Evolutionary conservation across 805 yeast species (phyloP).

Genomic region (Blastobotrys americana): DNA sequence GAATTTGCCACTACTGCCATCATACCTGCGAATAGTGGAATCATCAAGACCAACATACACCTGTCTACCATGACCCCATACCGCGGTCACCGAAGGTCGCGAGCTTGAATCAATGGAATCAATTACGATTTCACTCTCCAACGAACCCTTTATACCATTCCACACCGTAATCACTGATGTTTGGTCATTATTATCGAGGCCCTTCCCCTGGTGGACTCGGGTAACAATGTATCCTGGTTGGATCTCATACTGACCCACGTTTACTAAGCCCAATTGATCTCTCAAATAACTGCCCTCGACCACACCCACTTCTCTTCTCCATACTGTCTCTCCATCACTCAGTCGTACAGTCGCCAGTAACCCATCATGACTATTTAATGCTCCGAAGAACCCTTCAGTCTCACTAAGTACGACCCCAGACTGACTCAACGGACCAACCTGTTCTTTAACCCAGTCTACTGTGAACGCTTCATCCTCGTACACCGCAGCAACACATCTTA

Average conservation of each 20-base stretch:
- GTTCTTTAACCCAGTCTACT: conserved; percentile 28
- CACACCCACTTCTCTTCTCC: conserved; percentile 22
- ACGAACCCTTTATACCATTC: background rate
- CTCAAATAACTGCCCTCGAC: background rate
- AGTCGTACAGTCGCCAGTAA: conserved; percentile 22
- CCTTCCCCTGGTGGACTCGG: background rate
- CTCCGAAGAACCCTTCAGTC: conserved; percentile 14
- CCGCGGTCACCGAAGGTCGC: background rate
- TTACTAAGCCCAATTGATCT: background rate
- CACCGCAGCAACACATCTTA: no score
- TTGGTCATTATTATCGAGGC: no score
- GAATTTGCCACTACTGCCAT: background rate
- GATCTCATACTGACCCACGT: background rate
- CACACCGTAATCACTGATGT: background rate
- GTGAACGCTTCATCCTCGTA: conserved; percentile 30
- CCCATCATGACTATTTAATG: conserved; percentile 14
- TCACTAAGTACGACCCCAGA: conserved; percentile 10
- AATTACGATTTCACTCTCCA: background rate
- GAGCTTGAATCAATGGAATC: no score
- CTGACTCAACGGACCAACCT: conserved; percentile 22
- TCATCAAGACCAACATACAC: background rate
- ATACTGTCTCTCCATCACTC: conserved; percentile 22
- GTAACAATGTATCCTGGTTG: background rate
- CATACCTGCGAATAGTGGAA: background rate
- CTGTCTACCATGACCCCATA: background rate